Evolutionary conservation across 192 early-diverging fungal species (phyloP).

Genomic region (Coemansia sp.): DNA sequence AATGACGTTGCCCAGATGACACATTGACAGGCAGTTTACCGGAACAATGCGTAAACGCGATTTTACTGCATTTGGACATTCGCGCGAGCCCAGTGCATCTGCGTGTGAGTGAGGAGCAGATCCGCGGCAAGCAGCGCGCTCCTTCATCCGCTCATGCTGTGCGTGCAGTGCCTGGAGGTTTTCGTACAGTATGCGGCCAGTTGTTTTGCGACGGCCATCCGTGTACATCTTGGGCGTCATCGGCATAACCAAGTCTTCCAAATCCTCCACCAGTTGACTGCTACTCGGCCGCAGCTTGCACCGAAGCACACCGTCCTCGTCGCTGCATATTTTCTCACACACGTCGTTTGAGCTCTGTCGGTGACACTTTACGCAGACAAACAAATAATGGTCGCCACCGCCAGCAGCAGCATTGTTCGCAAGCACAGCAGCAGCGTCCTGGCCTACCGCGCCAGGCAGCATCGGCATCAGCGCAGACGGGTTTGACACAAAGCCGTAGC

Average conservation of each 20-base stretch:
- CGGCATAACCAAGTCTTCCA: slow-evolving; percentile 42
- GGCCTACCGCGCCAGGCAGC: neutral
- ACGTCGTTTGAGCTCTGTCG: slow-evolving; percentile 45
- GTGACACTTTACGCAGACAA: slow-evolving; percentile 53
- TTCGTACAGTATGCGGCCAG: slow-evolving; percentile 51
- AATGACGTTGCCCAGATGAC: slow-evolving; percentile 49
- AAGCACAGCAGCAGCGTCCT: neutral
- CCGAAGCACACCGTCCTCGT: slow-evolving; percentile 48
- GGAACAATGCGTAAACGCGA: slow-evolving; percentile 42
- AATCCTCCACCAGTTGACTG: slow-evolving; percentile 38
- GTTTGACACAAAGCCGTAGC: slow-evolving; percentile 49
- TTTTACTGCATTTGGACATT: slow-evolving; percentile 31
- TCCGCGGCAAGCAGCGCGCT: slow-evolving; percentile 42
- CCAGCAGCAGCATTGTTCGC: neutral
- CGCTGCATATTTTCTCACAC: slow-evolving; percentile 54
- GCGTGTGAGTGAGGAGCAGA: slow-evolving; percentile 27
- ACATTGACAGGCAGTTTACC: slow-evolving; percentile 52
- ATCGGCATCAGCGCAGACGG: slow-evolving; percentile 28
- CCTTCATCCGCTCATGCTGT: slow-evolving; percentile 49
- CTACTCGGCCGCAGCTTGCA: slow-evolving; percentile 48
- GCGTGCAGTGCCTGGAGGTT: slow-evolving; percentile 47
- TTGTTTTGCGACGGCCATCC: slow-evolving; percentile 47
- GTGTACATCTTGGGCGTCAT: slow-evolving; percentile 50
- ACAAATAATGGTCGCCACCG: slow-evolving; percentile 44
- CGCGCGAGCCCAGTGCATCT: slow-evolving; percentile 13